Base-by-base conservation (phyloP, 768 basidiomycete species). In the Sutorius australiensis region DNA sequence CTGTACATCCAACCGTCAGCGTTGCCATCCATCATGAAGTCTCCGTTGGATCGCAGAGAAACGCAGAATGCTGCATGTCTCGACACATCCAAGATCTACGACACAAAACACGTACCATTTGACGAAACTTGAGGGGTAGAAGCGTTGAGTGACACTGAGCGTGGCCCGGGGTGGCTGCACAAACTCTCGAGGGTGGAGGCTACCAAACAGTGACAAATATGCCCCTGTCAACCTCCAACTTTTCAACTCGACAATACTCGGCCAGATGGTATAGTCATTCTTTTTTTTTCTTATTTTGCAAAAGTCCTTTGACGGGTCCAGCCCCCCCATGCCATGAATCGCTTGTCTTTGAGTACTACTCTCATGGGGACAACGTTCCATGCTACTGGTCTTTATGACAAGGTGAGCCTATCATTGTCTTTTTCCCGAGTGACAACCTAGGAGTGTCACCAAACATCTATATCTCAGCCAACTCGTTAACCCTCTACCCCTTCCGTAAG, bases 1-100 rank as follows among this genome's bases (percentile, higher is more conserved):
- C 90, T 92, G 76, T 52, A 38, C 78, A 84, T 84, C 83, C 75
- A 57, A 45, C 55, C 16, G 72, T 79, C 70, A 80, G 79, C 55
- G 21, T 57, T 55, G 36, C 67, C 68, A 86, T 86, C 83, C 84
- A 83, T 54, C 75, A 14, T 34, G 14, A 39, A 32, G 48, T 34
- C 13, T 21, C 10, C 6, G 31, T 50, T 30, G 31, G 37, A 50
- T 53, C 33, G 19, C 57, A 42, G 7, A 10, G 33, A 60, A 34
- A 57, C 7, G 0, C 17, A 41, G 36, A 53, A 6, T 13, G 27
- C 8, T 56, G 7, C 21, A 19, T 12, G 24, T 46, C 17, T 39
- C n/a, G 9, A 27, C 0, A 21, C 28, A 19, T 55, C 36, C 34
- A 7, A 36, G 10, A 2, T 47, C 41, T 4, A 56, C 8, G 24